Evolutionary conservation across 495 filamentous ascomycete genomes (phyloP).

Genomic region (Tetracladium marchalianum): DNA sequence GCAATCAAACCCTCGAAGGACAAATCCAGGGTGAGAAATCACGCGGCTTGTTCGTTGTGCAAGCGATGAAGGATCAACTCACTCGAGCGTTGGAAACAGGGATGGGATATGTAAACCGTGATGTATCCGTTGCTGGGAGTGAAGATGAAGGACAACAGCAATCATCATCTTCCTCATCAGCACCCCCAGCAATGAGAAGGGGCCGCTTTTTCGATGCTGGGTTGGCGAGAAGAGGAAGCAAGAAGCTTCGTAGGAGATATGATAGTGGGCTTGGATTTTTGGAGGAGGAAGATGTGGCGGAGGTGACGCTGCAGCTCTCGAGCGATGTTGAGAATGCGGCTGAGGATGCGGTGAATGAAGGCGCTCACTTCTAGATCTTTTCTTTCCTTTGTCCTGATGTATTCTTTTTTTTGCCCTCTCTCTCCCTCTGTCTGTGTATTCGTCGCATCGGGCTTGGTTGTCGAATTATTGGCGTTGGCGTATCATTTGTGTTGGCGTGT

Average conservation of each 20-base stretch:
- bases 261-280: slow-evolving; percentile 56
- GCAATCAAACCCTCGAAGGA: slow-evolving; percentile 22
- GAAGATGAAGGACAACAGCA: neutral
- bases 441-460: neutral
- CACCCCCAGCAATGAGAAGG: slow-evolving; percentile 2
- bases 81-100: slow-evolving; percentile 27
- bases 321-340: too few species aligned
- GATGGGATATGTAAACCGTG: slow-evolving; percentile 19
- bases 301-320: neutral
- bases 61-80: slow-evolving; percentile 37
- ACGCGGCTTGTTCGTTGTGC: slow-evolving; percentile 41
- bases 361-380: neutral
- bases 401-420: neutral
- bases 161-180: neutral
- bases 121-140: neutral
- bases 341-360: too few species aligned
- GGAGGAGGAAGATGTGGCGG: slow-evolving; percentile 44
- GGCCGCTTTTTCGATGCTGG: slow-evolving; percentile 23
- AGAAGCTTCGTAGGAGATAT: slow-evolving; percentile 36
- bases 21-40: slow-evolving; percentile 34
- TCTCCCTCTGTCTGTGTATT: neutral
- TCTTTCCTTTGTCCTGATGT: neutral
- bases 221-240: slow-evolving; percentile 19
- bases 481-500: too few species aligned
- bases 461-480: too few species aligned